Conservation (phyloP, 108 stramenopile species). For the Poteriospumella lacustris region DNA sequence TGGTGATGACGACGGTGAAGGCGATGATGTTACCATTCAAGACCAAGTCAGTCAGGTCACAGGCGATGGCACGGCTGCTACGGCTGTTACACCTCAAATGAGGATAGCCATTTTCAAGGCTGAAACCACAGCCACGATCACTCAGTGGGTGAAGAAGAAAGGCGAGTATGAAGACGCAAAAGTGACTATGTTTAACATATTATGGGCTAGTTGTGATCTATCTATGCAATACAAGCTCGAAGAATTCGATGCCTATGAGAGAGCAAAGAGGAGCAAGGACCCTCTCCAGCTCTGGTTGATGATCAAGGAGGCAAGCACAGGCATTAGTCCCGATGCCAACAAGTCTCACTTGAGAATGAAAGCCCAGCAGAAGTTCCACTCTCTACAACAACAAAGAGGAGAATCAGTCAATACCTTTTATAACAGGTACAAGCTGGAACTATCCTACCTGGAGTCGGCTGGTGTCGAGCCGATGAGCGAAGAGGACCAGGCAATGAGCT, state of each 20-base stretch:
- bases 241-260: background rate
- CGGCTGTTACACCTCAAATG: background rate
- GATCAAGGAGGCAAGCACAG: conserved; percentile 2
- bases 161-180: background rate
- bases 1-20: background rate
- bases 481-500: background rate
- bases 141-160: no score
- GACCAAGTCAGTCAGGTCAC: background rate
- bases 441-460: background rate
- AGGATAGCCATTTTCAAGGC: background rate
- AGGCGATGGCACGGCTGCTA: background rate
- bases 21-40: background rate
- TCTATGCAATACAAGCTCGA: background rate
- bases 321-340: background rate
- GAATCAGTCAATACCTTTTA: background rate
- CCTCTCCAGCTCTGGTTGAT: background rate
- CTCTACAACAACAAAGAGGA: background rate
- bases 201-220: background rate
- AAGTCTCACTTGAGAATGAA: background rate
- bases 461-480: background rate
- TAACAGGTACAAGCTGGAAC: conserved; percentile 2
- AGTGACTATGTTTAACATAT: background rate
- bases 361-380: conserved; percentile 2
- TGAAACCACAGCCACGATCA: background rate
- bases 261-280: background rate